Conservation (phyloP, 345 rosid genomes). For the Adansonia digitata region DNA sequence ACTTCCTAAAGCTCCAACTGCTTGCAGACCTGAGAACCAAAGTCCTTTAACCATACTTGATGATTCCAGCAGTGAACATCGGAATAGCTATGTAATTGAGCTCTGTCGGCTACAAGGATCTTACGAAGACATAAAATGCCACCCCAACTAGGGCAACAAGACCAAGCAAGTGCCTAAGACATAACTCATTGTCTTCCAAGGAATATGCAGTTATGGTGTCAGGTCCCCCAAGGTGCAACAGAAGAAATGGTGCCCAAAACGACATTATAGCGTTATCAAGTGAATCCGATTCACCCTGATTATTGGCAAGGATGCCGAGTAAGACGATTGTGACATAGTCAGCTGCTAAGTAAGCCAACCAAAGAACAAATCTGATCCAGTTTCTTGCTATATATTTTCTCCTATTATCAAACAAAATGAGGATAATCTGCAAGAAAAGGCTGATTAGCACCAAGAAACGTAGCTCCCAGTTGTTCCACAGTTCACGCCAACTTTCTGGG, state of each 20-base stretch:
- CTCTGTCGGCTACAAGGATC: constrained; percentile 11
- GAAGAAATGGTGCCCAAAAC: constrained; percentile 36
- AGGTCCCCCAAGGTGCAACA: constrained; percentile 41
- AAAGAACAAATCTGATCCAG: background rate
- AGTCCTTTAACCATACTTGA: constrained; percentile 48
- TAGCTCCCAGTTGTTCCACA: constrained; percentile 8
- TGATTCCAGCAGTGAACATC: constrained; percentile 19
- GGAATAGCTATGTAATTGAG: constrained; percentile 13
- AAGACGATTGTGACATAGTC: constrained; percentile 11
- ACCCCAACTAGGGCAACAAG: constrained; percentile 22
- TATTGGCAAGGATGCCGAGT: background rate
- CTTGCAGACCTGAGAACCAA: constrained; percentile 36
- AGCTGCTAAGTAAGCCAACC: constrained; percentile 17
- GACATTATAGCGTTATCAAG: background rate
- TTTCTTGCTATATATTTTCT: background rate
- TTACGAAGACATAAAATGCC: constrained; percentile 18
- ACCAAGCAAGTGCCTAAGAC: constrained; percentile 32
- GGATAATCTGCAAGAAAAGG: constrained; percentile 10
- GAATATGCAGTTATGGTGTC: constrained; percentile 42
- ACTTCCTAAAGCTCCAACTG: constrained; percentile 25
- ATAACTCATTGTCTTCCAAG: constrained; percentile 35
- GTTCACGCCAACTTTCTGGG: background rate
- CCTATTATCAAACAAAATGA: background rate
- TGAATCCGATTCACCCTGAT: background rate
- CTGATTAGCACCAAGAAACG: constrained; percentile 9